Percentiles rank a stretch among this genome's conserved stretches.
phyloP scores from a whole-genome alignment of 441 rosid species.

The Kokia cookei region DNA sequence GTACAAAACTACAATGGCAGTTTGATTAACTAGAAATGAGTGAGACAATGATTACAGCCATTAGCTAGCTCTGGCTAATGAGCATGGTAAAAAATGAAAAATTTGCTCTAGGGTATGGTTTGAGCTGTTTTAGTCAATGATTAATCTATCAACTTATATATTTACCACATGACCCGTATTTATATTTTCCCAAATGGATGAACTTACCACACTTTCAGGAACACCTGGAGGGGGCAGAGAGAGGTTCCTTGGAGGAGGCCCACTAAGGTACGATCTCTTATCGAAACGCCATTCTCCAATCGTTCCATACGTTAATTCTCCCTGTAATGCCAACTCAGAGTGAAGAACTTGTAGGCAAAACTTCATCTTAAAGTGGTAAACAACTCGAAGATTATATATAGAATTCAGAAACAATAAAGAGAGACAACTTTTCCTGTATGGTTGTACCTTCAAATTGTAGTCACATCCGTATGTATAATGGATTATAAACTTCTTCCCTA shows the following conservation, averaged over 20 bases:
- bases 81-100: background rate
- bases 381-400: background rate
- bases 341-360: background rate
- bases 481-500: slow-evolving; percentile 59
- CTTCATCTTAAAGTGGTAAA: background rate
- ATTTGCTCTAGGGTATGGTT: background rate
- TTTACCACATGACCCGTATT: background rate
- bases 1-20: background rate
- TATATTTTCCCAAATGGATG: slow-evolving; percentile 1
- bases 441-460: slow-evolving; percentile 47
- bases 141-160: background rate
- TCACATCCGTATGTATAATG: slow-evolving; percentile 84
- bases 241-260: slow-evolving; percentile 67
- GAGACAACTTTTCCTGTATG: background rate
- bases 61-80: background rate
- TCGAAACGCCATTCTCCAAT: slow-evolving; percentile 80
- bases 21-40: background rate
- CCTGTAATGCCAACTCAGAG: slow-evolving; percentile 29
- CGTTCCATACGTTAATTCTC: slow-evolving; percentile 57
- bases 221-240: slow-evolving; percentile 74
- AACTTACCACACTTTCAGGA: slow-evolving; percentile 75
- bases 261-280: slow-evolving; percentile 59
- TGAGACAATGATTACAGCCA: background rate
- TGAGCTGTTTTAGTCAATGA: background rate
- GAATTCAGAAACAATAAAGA: background rate